Base-by-base conservation (phyloP, 1,284 basidiomycete species). In the Chondrostereum purpureum region DNA sequence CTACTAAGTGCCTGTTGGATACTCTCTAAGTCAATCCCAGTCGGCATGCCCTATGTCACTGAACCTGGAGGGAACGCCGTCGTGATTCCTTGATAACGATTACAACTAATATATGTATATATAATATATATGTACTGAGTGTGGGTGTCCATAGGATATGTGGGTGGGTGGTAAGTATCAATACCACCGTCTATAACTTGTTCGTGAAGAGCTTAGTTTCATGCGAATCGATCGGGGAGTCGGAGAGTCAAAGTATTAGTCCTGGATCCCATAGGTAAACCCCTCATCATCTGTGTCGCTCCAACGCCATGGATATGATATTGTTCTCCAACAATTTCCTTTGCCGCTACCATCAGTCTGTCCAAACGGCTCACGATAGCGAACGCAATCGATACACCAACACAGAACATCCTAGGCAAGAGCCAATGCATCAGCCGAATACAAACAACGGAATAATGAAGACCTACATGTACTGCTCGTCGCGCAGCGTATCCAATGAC, bases 301-400 rank as follows among this genome's bases (percentile, higher is more conserved):
- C 75, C 79, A n/a, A 85, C 63, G 0, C 84, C 84, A 46, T 81
- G 73, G 13, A 88, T 84, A 56, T 87, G 81, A 54, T 85, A 88
- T 53, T 84, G 83, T 58, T 90, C 86, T 0, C 87, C 88, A 0
- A 90, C 87, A 41, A 90, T 66, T 58, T 88, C 83, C 57, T 90
- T 90, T 12, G 78, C 75, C 1, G 84, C 84, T 1, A 88, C 55
- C 82, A 88, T 87, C 39, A 90, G 62, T 46, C 76, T 67, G 54
- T 90, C 88, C 33, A 90, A 61, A 3, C 82, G 69, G 10, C 73
- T 73, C 22, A 89, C 66, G 42, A 90, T 75, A 0, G 75, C 73
- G 51, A 78, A 88, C 0, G 82, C 69, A 1, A 81, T 84, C 0
- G 81, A 75, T 19, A 86, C 79, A 8, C 84, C 88, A n/a, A 87